Base-by-base conservation (phyloP, 768 basidiomycete species). In the Mycena floridula region DNA sequence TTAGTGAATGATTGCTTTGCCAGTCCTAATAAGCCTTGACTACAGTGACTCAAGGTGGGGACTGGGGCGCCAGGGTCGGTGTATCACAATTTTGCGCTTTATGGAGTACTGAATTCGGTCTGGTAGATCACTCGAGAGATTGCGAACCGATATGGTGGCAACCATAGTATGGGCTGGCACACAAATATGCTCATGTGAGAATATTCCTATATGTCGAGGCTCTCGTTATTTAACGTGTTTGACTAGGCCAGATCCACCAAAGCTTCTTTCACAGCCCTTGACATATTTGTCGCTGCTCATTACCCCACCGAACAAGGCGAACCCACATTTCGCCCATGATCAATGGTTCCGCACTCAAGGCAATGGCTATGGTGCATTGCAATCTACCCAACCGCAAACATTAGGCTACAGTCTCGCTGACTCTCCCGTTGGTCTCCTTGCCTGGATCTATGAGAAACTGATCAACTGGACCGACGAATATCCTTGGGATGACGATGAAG, bases 401-500 rank as follows among this genome's bases (percentile, higher is more conserved):
- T 41, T 65, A 23, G 72, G 67, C 0, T 74, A 74, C 47, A 40
- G 54, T 2, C 51, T 73, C 4, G 53, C 67, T 0, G 72, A 74
- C 47, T 72, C 69, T 8, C 72, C 72, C 13, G 65, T 62, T 3
- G 72, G 72, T 1, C 21, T 65, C 7, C 59, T 65, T 24, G 60
- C 60, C 11, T 32, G 28, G 28, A 72, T 78, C 18, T 77, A 75
- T 43, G 75, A 77, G 50, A 75, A 77, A 41, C 50, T 76, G 13
- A 61, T 69, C 21, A 54, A 58, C 24, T 76, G 72, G 70, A 69
- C 71, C 0, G 79, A 81, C 50, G 49, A 54, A 1, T 80, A 82
- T 55, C 66, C 67, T 0, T 82, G 79, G 79, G 64, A 65, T 9
- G 75, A 77, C 38, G 79, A 81, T 22, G 76, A 81, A 60, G 65